Evolutionary conservation across 2,329 filamentous ascomycete species (phyloP), one percentile per base, ranked within the genome.

Genomic region (Pestalotiopsis fici): DNA sequence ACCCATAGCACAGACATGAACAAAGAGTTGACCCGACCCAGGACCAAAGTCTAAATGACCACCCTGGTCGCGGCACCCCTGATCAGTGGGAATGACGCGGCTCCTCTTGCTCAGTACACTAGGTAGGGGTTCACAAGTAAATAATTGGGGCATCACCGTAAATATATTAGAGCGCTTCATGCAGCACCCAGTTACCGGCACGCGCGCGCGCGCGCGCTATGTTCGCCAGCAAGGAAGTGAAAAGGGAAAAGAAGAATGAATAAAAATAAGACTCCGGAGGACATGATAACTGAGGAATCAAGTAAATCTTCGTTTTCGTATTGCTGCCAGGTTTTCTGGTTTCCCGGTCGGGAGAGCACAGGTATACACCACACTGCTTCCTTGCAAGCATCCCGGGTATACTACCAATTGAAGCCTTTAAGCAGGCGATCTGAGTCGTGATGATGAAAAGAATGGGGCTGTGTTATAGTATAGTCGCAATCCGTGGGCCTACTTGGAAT

Each of bases 81-180:
- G 57, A 31, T 21, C 57, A 35, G 57, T 35, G 27, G 57, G 57
- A 59, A 59, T 59, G 57, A 59, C 57, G 57, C 57, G 57, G 57
- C 57, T 59, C 57, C 57, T 31, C 15, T 27, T 31, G 25, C 43
- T 50, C 43, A n/a, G 5, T 21, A 50, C 9, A 21, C 18, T 50
- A 31, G 57, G 25, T 37, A 59, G 28, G 57, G 57, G 57, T 57
- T 57, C 55, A 21, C 21, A 5, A 57, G 12, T n/a, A 25, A 57
- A 57, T 27, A 31, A 59, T 31, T 21, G 57, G 57, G 57, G 12
- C 57, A 15, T 59, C 57, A 59, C 57, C 57, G 25, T 37, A 59
- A 23, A 31, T 59, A 59, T 59, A 59, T 39, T 59, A 59, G 27
- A 27, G n/a, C 28, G 31, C 57, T 59, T 37, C 57, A 59, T 59